These are phyloP conservation scores for Yamagishiella unicocca DNA, from an alignment of 139 green algal species.

Conservation along the genomic window DNA sequence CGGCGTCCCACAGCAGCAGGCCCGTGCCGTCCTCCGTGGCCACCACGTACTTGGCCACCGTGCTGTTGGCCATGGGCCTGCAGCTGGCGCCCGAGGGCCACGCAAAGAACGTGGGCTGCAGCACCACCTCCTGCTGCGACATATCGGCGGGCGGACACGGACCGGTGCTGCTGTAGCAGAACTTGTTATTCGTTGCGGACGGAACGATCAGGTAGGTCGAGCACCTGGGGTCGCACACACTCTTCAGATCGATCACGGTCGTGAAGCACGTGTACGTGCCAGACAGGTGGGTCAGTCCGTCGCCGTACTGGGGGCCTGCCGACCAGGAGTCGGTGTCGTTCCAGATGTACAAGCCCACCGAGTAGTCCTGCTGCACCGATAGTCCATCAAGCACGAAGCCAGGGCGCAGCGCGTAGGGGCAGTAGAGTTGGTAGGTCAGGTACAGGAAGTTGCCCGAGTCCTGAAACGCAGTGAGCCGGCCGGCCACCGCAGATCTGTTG, in stretches of 20 bases:
- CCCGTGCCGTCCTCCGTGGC: background rate
- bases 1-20: slow-evolving; percentile 3
- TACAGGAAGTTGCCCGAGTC: background rate
- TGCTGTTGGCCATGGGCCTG: background rate
- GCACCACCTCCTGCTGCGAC: background rate
- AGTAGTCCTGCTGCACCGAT: too few species aligned
- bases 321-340: slow-evolving; percentile 24
- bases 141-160: slow-evolving; percentile 25
- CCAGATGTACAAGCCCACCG: slow-evolving; percentile 26
- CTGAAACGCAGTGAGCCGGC: slow-evolving; percentile 11
- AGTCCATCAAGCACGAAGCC: background rate
- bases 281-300: background rate
- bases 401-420: slow-evolving; percentile 23
- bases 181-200: background rate
- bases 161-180: background rate
- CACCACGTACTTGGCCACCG: background rate
- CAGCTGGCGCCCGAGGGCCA: background rate
- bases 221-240: slow-evolving; percentile 8
- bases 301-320: slow-evolving; percentile 27
- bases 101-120: too few species aligned
- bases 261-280: slow-evolving; percentile 30
- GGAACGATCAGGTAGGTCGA: background rate
- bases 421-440: slow-evolving; percentile 21
- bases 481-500: background rate
- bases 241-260: background rate